A percentile compares a stretch with the other conserved stretches of the same genome.
phyloP scores from a whole-genome alignment of 2,329 filamentous ascomycete species.

The Achaetomium macrosporum region DNA sequence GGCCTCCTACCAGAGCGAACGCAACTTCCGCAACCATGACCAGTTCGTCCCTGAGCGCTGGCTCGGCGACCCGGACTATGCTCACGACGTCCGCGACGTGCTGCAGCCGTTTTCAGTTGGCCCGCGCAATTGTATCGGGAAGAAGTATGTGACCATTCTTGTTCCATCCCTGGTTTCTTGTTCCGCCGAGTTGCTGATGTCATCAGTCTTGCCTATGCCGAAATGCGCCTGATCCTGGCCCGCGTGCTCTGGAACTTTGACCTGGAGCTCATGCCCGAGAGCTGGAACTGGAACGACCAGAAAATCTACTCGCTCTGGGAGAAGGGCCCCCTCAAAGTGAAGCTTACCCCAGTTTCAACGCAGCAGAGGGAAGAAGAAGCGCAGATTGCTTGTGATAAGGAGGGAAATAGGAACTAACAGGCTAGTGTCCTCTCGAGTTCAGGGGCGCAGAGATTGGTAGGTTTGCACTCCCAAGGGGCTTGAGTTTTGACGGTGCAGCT shows the following conservation, averaged over 20 bases:
- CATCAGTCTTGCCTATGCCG: constrained; percentile 37
- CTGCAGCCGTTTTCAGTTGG: constrained; percentile 37
- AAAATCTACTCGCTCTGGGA: constrained; percentile 29
- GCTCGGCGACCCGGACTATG: constrained; percentile 26
- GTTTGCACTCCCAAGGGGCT: too few species aligned
- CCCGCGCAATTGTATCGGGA: constrained; percentile 38
- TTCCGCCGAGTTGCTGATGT: background rate
- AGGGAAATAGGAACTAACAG: background rate
- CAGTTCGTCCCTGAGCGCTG: constrained; percentile 34
- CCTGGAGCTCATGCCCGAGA: constrained; percentile 24
- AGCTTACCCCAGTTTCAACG: constrained; percentile 3
- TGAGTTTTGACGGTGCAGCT: too few species aligned
- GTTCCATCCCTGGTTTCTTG: background rate
- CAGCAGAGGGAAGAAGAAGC: background rate
- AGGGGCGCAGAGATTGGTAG: too few species aligned
- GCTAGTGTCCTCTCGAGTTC: too few species aligned
- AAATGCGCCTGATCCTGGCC: constrained; percentile 43
- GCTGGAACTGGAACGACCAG: constrained; percentile 23
- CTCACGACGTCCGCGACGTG: constrained; percentile 19
- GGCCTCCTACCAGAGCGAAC: constrained; percentile 27
- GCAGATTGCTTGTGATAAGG: background rate
- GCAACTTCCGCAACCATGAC: constrained; percentile 33
- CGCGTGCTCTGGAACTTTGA: constrained; percentile 43
- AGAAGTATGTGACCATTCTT: constrained; percentile 28
- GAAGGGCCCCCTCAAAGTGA: constrained; percentile 22